These are phyloP conservation scores for Amyloporia xantha DNA, from an alignment of 768 basidiomycete species.

Conservation along the genomic window DNA sequence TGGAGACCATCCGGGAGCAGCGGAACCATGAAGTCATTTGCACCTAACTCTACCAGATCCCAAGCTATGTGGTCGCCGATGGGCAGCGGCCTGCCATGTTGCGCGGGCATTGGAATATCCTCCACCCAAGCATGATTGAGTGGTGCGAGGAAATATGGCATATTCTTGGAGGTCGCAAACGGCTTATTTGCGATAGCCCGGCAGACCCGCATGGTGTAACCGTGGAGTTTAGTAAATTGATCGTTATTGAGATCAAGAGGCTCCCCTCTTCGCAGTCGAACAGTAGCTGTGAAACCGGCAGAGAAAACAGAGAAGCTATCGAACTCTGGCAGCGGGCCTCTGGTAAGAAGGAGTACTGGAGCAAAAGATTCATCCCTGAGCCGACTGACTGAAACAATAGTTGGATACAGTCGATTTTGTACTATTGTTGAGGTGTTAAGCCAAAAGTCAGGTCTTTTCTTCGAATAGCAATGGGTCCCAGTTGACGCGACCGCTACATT, in stretches of 20 bases:
- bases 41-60: conserved; percentile 50
- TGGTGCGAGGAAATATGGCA: conserved; percentile 66
- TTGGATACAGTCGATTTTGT: conserved; percentile 43
- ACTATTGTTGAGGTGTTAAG: conserved; percentile 23
- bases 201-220: conserved; percentile 59
- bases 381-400: conserved; percentile 37
- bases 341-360: conserved; percentile 61
- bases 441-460: conserved; percentile 69
- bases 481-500: conserved; percentile 7
- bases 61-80: conserved; percentile 52
- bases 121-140: conserved; percentile 25
- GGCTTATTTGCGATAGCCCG: conserved; percentile 65
- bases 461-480: conserved; percentile 49
- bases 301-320: conserved; percentile 54
- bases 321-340: conserved; percentile 56
- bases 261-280: conserved; percentile 40
- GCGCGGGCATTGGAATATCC: neutral
- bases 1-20: conserved; percentile 30
- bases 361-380: conserved; percentile 32
- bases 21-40: conserved; percentile 43
- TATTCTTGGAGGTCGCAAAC: conserved; percentile 44
- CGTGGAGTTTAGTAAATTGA: conserved; percentile 42
- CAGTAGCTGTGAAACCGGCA: conserved; percentile 35
- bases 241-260: conserved; percentile 43
- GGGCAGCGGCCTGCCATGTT: conserved; percentile 25